Percentiles rank a stretch among this genome's conserved stretches.
These are phyloP conservation scores for Fusarium armeniacum DNA, from an alignment of 2,329 filamentous ascomycete species.

Conservation along the genomic window DNA sequence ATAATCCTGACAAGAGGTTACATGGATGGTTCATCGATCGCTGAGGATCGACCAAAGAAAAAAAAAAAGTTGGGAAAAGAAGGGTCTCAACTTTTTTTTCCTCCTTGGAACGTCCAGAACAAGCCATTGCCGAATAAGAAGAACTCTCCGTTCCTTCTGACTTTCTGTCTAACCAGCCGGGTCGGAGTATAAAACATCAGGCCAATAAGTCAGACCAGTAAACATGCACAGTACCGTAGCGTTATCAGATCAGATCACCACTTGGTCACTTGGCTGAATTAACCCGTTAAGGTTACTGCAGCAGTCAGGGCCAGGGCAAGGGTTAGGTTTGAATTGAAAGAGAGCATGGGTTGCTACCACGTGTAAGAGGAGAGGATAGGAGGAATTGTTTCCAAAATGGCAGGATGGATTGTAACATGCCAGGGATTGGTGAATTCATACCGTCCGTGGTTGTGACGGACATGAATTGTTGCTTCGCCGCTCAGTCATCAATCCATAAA, in stretches of 20 bases:
- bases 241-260: slow-evolving; percentile 44
- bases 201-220: slow-evolving; percentile 19
- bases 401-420: slow-evolving; percentile 7
- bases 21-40: slow-evolving; percentile 17
- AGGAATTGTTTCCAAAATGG: slow-evolving; percentile 5
- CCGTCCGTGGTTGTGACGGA: neutral
- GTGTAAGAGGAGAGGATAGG: slow-evolving; percentile 31
- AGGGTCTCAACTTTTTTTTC: slow-evolving; percentile 32
- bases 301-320: slow-evolving; percentile 38
- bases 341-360: slow-evolving; percentile 40
- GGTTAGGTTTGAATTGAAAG: slow-evolving; percentile 22
- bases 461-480: slow-evolving; percentile 3
- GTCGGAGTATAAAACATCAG: slow-evolving; percentile 26
- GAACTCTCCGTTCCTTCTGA: slow-evolving; percentile 18
- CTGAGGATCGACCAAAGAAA: slow-evolving; percentile 5
- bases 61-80: slow-evolving; percentile 40
- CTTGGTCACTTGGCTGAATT: slow-evolving; percentile 31
- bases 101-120: slow-evolving; percentile 12
- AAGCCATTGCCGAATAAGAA: slow-evolving; percentile 43
- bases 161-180: slow-evolving; percentile 15
- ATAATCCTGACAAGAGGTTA: neutral
- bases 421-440: neutral
- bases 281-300: slow-evolving; percentile 26
- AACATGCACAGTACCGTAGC: slow-evolving; percentile 16
- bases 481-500: neutral